These are phyloP conservation scores for Penicillium sp. DNA, from an alignment of 2,329 filamentous ascomycete species.

Conservation along the genomic window DNA sequence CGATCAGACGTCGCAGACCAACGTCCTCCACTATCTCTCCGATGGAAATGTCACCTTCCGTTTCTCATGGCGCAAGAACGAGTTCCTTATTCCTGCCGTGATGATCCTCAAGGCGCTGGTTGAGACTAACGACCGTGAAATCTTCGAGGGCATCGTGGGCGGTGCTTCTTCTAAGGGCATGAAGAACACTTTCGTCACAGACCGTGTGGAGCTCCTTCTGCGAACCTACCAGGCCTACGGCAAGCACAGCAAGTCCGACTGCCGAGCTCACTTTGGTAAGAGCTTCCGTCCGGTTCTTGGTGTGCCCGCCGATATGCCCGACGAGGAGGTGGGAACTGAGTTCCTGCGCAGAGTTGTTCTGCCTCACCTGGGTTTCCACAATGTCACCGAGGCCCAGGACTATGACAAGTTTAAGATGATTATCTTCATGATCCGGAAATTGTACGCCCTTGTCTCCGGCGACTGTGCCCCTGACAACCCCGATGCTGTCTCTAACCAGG, in stretches of 20 bases:
- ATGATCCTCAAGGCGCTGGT: constrained; percentile 96
- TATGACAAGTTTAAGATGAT: constrained; percentile 92
- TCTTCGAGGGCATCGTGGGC: constrained; percentile 92
- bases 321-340: constrained; percentile 88
- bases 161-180: constrained; percentile 74
- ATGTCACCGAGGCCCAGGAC: constrained; percentile 83
- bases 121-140: constrained; percentile 94
- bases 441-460: constrained; percentile 89
- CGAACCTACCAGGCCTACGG: constrained; percentile 92
- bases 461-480: constrained; percentile 95
- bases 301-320: constrained; percentile 79
- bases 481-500: constrained; percentile 94
- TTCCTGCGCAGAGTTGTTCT: constrained; percentile 89
- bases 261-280: constrained; percentile 81
- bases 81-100: constrained; percentile 93
- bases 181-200: constrained; percentile 89
- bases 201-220: constrained; percentile 88
- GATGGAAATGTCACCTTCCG: constrained; percentile 97
- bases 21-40: constrained; percentile 91
- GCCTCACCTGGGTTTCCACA: constrained; percentile 83
- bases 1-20: constrained; percentile 98
- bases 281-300: constrained; percentile 90
- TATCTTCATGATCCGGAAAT: constrained; percentile 93
- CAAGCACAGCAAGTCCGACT: constrained; percentile 79
- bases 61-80: constrained; percentile 97